phyloP scores from a whole-genome alignment of 164 flowering plant species.

The Stephania yunnanensis region DNA sequence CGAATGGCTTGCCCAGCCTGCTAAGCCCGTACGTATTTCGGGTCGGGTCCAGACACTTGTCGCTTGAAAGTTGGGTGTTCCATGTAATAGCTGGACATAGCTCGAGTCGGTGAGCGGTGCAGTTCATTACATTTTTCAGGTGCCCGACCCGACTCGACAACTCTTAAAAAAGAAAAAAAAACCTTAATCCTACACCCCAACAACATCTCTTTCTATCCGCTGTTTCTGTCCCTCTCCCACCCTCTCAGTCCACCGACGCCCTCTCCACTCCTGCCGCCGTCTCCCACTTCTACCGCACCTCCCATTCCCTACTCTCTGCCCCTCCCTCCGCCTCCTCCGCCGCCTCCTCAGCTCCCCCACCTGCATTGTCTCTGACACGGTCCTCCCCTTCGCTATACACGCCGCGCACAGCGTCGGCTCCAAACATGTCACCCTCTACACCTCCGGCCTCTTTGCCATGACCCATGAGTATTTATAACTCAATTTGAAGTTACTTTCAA shows the following conservation, averaged over 20 bases:
- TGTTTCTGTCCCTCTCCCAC: background rate
- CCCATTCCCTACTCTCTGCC: background rate
- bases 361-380: slow-evolving; percentile 24
- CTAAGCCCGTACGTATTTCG: no score
- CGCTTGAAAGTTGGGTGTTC: no score
- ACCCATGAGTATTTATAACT: slow-evolving; percentile 18
- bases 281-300: background rate
- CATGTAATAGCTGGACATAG: no score
- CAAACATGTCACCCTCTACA: slow-evolving; percentile 13
- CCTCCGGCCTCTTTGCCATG: slow-evolving; percentile 20
- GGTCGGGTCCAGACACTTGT: no score
- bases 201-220: no score
- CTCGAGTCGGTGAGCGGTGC: no score
- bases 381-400: slow-evolving; percentile 18
- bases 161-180: no score
- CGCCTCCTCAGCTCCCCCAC: slow-evolving; percentile 10
- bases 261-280: background rate
- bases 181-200: no score
- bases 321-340: slow-evolving; percentile 12
- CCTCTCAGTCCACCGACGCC: slow-evolving; percentile 8
- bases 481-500: slow-evolving; percentile 14
- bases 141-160: no score
- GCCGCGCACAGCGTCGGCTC: slow-evolving; percentile 16
- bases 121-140: no score
- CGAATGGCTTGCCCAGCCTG: no score